Evolutionary conservation across 257 asterid species (phyloP).

Genomic region (Nicotiana obtusifolia): DNA sequence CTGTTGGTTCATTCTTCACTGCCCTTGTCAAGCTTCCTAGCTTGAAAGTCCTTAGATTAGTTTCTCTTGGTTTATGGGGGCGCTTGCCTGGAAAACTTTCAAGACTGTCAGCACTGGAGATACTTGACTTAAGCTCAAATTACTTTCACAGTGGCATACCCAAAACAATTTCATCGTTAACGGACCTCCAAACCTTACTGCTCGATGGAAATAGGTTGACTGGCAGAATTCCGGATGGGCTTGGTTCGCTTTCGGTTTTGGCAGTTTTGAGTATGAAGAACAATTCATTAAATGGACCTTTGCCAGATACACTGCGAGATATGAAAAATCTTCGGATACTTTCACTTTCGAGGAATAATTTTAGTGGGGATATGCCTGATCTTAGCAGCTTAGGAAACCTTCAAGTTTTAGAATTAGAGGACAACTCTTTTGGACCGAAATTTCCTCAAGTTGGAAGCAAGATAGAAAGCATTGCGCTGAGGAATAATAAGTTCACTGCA

Average conservation of each 20-base stretch:
- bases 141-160: constrained; percentile 58
- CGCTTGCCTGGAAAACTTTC: constrained; percentile 41
- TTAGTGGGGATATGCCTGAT: constrained; percentile 77
- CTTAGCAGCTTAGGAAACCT: constrained; percentile 54
- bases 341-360: constrained; percentile 55
- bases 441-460: constrained; percentile 54
- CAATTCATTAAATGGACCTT: constrained; percentile 49
- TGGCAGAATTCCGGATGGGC: constrained; percentile 45
- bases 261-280: constrained; percentile 58
- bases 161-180: constrained; percentile 32
- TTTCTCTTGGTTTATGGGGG: constrained; percentile 87
- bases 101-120: constrained; percentile 60
- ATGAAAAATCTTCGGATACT: constrained; percentile 60
- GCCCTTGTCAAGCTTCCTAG: constrained; percentile 47
- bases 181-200: constrained; percentile 54
- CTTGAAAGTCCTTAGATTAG: constrained; percentile 72
- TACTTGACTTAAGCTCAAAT: constrained; percentile 75
- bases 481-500: constrained; percentile 54
- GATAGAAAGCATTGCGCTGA: constrained; percentile 42
- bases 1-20: constrained; percentile 52
- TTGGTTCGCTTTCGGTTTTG: constrained; percentile 51
- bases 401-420: constrained; percentile 61
- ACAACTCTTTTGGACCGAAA: constrained; percentile 57
- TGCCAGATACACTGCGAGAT: constrained; percentile 49
- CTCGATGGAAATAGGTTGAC: constrained; percentile 61